Percentiles rank a stretch among this genome's conserved stretches.
These are phyloP conservation scores for Colletotrichum viniferum DNA, from an alignment of 2,329 filamentous ascomycete species.

Conservation along the genomic window DNA sequence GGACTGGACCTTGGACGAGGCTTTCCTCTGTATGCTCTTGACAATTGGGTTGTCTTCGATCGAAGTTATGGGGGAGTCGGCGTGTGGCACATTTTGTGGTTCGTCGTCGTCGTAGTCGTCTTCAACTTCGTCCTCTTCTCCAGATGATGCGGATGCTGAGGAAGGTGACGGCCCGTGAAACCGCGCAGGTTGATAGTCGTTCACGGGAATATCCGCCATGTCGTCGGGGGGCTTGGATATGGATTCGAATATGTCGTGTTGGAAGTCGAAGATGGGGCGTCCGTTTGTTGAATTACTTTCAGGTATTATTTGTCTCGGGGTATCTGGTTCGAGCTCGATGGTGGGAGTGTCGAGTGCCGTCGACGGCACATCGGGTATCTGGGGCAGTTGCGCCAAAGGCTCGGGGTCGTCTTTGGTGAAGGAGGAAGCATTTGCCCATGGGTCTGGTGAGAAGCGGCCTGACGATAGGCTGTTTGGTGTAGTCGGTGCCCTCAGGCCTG, in stretches of 20 bases:
- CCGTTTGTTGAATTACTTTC: not conserved
- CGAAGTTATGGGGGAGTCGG: slow-evolving; percentile 49
- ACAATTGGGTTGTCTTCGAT: slow-evolving; percentile 41
- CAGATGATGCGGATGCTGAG: slow-evolving; percentile 27
- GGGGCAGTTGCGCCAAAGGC: slow-evolving; percentile 20
- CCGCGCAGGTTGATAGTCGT: not conserved
- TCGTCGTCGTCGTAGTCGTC: slow-evolving; percentile 17
- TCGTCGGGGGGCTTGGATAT: not conserved
- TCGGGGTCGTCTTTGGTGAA: slow-evolving; percentile 23
- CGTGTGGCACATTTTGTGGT: not conserved
- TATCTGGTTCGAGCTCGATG: not conserved
- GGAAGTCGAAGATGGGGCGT: not conserved
- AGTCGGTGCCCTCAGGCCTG: slow-evolving; percentile 31
- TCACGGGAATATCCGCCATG: not conserved
- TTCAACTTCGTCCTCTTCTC: not conserved
- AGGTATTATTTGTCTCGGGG: not conserved
- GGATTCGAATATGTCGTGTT: not conserved
- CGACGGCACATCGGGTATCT: slow-evolving; percentile 22
- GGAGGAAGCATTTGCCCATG: slow-evolving; percentile 38
- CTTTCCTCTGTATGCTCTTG: not conserved
- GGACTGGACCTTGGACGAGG: slow-evolving; percentile 48
- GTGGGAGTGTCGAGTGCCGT: slow-evolving; percentile 2
- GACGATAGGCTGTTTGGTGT: slow-evolving; percentile 36
- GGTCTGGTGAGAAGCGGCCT: slow-evolving; percentile 44
- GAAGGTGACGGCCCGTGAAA: not conserved